Percentiles rank a stretch among this genome's conserved stretches.
phyloP scores from a whole-genome alignment of 202 grass and related monocot species.

The Brachypodium distachyon region DNA sequence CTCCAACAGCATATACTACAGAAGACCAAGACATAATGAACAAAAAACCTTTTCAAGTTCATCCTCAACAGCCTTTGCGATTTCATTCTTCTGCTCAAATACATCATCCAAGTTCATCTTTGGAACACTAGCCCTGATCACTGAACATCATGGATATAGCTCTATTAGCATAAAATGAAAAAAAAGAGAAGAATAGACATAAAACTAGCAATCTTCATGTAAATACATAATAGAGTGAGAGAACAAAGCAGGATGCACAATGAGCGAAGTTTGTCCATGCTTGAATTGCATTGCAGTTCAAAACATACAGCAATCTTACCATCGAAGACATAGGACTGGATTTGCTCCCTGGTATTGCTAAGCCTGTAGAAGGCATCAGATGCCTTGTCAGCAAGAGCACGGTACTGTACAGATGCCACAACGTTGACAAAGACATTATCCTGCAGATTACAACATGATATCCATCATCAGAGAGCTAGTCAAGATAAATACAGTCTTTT shows the following conservation, averaged over 20 bases:
- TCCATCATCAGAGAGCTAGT: background rate
- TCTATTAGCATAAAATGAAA: constrained; percentile 7
- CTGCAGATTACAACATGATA: constrained; percentile 36
- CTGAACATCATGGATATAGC: constrained; percentile 26
- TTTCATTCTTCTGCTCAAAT: constrained; percentile 84
- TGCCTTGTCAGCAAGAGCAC: constrained; percentile 65
- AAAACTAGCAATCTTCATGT: constrained; percentile 4
- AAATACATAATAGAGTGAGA: background rate
- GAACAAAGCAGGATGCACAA: background rate
- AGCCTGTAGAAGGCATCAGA: constrained; percentile 89
- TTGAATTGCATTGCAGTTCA: background rate
- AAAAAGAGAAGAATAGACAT: background rate
- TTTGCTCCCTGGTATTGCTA: constrained; percentile 76
- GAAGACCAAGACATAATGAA: constrained; percentile 12
- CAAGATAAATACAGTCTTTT: background rate
- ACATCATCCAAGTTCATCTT: constrained; percentile 78
- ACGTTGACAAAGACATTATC: constrained; percentile 96
- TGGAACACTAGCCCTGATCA: constrained; percentile 79
- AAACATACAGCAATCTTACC: constrained; percentile 34
- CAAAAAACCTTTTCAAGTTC: constrained; percentile 76
- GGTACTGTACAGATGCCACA: constrained; percentile 87
- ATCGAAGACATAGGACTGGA: constrained; percentile 95
- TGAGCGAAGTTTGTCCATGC: background rate
- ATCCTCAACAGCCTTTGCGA: constrained; percentile 65
- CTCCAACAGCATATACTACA: background rate